Conservation (phyloP, 2,329 filamentous ascomycete species). For the Colletotrichum echinochloae region DNA sequence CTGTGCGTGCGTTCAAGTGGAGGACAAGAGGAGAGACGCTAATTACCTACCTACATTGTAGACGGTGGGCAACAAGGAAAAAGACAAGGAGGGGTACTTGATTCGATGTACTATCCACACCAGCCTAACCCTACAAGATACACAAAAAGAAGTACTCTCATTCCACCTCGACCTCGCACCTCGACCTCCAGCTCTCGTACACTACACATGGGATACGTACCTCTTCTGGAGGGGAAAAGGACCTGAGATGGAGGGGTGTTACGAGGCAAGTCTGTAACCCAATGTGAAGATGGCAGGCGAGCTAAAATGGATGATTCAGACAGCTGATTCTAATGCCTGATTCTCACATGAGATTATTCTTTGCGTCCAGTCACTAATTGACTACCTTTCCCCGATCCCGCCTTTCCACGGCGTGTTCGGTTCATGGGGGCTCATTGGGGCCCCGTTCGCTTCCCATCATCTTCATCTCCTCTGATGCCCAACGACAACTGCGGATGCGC, state of each 20-base stretch:
- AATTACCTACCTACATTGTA: too few species aligned
- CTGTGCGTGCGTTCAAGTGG: conserved; percentile 13
- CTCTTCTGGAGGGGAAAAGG: conserved; percentile 11
- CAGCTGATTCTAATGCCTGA: conserved; percentile 6
- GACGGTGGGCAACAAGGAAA: conserved; percentile 1
- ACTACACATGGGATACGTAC: background rate
- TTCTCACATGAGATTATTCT: background rate
- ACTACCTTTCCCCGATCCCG: too few species aligned
- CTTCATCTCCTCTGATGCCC: conserved; percentile 17
- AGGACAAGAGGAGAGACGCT: background rate
- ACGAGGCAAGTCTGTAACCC: conserved; percentile 37
- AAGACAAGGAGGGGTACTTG: background rate
- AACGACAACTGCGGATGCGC: conserved; percentile 17
- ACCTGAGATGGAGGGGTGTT: conserved; percentile 32
- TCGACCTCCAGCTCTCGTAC: background rate
- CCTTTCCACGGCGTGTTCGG: background rate
- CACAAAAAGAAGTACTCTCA: background rate
- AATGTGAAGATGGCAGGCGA: conserved; percentile 36
- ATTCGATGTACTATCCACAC: background rate
- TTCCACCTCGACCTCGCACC: background rate
- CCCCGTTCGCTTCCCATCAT: conserved; percentile 8
- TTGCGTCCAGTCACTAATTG: background rate
- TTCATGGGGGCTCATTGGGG: background rate
- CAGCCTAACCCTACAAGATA: background rate
- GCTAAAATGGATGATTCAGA: conserved; percentile 22